Conservation (phyloP, 306 rosid species). For the Mimosa pudica region DNA sequence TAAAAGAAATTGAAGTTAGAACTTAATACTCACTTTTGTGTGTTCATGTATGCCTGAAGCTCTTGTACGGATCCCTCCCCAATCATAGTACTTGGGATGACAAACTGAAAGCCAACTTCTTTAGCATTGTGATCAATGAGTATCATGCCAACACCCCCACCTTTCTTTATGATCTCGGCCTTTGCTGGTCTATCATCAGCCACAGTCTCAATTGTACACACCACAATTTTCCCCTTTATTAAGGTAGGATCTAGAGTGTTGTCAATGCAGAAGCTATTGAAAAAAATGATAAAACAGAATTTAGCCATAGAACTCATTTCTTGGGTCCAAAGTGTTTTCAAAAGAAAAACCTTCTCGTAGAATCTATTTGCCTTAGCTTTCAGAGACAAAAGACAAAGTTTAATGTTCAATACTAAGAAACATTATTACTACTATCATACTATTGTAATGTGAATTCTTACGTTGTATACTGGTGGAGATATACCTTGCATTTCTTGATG, state of each 20-base stretch:
- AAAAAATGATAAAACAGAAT: constrained; percentile 2
- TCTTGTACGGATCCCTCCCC: constrained; percentile 58
- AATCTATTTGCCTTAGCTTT: neutral
- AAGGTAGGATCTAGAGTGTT: constrained; percentile 53
- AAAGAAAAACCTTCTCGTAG: neutral
- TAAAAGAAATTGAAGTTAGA: constrained; percentile 3
- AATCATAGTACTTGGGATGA: constrained; percentile 64
- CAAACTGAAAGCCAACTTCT: constrained; percentile 61
- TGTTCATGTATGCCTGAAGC: constrained; percentile 60
- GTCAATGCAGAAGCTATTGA: constrained; percentile 66
- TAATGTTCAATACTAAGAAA: constrained; percentile 7
- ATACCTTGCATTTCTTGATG: constrained; percentile 69
- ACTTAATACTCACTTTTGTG: constrained; percentile 64
- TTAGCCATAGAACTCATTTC: too few relatives aligned
- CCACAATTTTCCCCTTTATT: constrained; percentile 64
- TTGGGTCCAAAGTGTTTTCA: too few relatives aligned
- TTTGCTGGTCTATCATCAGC: constrained; percentile 43
- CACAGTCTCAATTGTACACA: constrained; percentile 54
- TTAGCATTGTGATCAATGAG: constrained; percentile 61
- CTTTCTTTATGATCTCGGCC: constrained; percentile 46
- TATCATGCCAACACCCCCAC: constrained; percentile 77
- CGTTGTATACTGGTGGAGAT: constrained; percentile 20
- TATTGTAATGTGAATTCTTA: neutral
- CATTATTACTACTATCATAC: neutral
- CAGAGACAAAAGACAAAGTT: neutral